Evolutionary conservation across 176 grass and related monocot species (phyloP).

Genomic region (Miscanthus lutarioriparius): DNA sequence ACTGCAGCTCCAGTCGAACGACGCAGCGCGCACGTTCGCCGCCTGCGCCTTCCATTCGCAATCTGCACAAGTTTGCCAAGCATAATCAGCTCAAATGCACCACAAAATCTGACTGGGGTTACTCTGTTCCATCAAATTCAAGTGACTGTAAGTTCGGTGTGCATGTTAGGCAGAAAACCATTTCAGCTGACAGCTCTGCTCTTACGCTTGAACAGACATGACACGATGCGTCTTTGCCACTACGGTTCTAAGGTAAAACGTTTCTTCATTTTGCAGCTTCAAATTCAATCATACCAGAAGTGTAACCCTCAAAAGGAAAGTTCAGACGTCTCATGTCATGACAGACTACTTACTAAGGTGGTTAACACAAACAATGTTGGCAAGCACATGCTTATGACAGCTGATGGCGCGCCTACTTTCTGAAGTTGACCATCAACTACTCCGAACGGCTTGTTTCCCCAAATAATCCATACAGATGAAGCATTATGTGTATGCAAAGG

Average conservation of each 20-base stretch:
- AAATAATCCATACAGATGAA: constrained; percentile 27
- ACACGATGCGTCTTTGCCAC: background rate
- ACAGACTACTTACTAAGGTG: constrained; percentile 20
- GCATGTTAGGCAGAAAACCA: background rate
- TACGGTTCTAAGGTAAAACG: constrained; percentile 20
- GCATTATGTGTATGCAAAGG: background rate
- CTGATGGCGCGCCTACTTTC: constrained; percentile 36
- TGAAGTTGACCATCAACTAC: constrained; percentile 53
- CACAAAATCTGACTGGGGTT: no score
- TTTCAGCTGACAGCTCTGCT: background rate
- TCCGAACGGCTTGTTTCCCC: background rate
- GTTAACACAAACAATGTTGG: constrained; percentile 39
- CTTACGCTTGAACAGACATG: background rate
- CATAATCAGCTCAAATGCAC: background rate
- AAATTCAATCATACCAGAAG: constrained; percentile 2
- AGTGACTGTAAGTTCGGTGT: background rate
- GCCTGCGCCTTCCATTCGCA: constrained; percentile 59
- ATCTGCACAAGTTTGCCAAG: constrained; percentile 25
- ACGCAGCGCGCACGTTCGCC: constrained; percentile 48
- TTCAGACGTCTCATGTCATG: constrained; percentile 38
- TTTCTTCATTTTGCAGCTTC: background rate
- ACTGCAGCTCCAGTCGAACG: constrained; percentile 64
- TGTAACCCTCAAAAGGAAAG: constrained; percentile 20
- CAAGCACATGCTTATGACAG: constrained; percentile 52
- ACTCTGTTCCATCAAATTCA: no score